A percentile compares a stretch with the other conserved stretches of the same genome.
phyloP scores from a whole-genome alignment of 768 basidiomycete genomes.

The Amanita rubescens region DNA sequence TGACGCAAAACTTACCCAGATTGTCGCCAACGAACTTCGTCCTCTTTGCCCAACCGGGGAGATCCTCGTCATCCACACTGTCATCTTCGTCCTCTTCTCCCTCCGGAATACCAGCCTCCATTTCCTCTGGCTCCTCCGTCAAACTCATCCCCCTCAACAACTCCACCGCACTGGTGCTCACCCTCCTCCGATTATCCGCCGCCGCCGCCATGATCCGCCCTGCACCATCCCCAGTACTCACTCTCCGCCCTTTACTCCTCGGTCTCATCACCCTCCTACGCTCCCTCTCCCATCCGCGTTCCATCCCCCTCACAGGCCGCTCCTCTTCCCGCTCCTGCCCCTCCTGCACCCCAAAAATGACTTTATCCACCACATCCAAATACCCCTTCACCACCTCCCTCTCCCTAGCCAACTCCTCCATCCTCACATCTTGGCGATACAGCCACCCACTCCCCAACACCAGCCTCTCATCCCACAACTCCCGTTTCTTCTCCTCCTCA shows the following conservation, averaged over 20 bases:
- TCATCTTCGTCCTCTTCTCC: constrained; percentile 35
- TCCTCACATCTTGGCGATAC: constrained; percentile 58
- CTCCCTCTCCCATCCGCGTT: constrained; percentile 41
- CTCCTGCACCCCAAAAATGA: constrained; percentile 55
- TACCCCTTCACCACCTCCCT: constrained; percentile 50
- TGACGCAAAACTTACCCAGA: constrained; percentile 40
- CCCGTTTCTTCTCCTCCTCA: constrained; percentile 45
- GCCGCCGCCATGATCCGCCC: constrained; percentile 14
- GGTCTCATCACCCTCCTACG: constrained; percentile 35
- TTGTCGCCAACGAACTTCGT: constrained; percentile 45
- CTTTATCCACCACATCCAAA: constrained; percentile 72
- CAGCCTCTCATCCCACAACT: constrained; percentile 76
- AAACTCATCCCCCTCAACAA: constrained; percentile 42
- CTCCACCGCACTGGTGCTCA: constrained; percentile 54
- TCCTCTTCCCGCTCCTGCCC: constrained; percentile 31
- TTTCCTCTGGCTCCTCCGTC: constrained; percentile 50
- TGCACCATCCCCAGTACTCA: constrained; percentile 37
- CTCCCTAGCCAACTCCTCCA: constrained; percentile 51
- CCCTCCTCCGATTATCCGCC: constrained; percentile 37
- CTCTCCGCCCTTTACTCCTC: constrained; percentile 40
- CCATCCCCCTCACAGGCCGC: constrained; percentile 31
- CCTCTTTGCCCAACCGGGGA: constrained; percentile 74
- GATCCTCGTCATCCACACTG: constrained; percentile 58
- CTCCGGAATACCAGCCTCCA: constrained; percentile 30
- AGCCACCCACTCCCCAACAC: constrained; percentile 80